Base-by-base conservation (phyloP, 495 filamentous ascomycete genomes). In the Aspergillus diversus region DNA sequence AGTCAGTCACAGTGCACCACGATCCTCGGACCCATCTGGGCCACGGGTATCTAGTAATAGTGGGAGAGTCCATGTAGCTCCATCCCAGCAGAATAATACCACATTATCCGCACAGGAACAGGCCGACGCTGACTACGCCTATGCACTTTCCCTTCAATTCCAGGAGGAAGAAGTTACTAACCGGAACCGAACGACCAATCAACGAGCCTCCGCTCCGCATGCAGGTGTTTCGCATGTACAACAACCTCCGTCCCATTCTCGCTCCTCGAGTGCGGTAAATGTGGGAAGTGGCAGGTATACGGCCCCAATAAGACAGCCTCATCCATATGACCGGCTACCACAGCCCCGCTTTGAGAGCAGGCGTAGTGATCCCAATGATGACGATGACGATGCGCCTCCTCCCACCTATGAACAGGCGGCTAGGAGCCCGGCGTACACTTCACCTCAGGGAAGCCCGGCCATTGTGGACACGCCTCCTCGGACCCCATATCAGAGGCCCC, bases 371-470 rank as follows among this genome's bases (percentile, higher is more conserved):
- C 32, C 39, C 17, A 77, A 75, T 32, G 73, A 81, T n/a, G 82
- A 77, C 6, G 80, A 85, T 52, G 73, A 81, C 15, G 82, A 77
- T 7, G 80, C 85, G 50, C 87, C 90, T 4, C 92, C 91, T 11
- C 92, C 92, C 6, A 87, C 85, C 13, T 96, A 96, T 70, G 92
- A 95, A 75, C 89, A 93, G 77, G 89, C 90, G 7, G 83, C 90
- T 0, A 84, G 81, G 34, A 81, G 82, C 53, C 82, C 80, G 7
- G 81, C 83, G 6, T 93, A 92, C 64, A 75, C 86, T 11, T 87
- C 89, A 5, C 87, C 89, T 0, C 70, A 75, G 21, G 79, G 83
- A 16, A 84, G 86, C 61, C 85, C 90, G 0, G 80, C 78, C 33
- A 80, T 81, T 59, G 51, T 58, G 17, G 64, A 59, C 49, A 42